Percentiles rank a stretch among this genome's conserved stretches.
These are phyloP conservation scores for Melampsora americana DNA, from an alignment of 1,284 basidiomycete genomes.

Conservation along the genomic window DNA sequence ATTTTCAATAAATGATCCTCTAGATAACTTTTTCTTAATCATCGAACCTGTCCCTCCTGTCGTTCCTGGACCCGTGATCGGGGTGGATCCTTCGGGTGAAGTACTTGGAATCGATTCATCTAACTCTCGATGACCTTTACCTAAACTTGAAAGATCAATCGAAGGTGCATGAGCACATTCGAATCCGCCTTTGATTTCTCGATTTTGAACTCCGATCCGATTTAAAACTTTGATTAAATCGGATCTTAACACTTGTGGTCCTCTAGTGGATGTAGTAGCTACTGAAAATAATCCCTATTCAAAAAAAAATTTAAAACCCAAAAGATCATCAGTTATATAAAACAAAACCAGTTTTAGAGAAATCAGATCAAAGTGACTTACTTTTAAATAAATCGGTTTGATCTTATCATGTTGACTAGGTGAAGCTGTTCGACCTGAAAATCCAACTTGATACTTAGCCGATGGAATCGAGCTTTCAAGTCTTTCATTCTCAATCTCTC, in stretches of 20 bases:
- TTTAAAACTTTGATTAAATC: conserved; percentile 85
- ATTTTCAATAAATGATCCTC: conserved; percentile 27
- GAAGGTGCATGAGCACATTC: conserved; percentile 93
- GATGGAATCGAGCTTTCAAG: conserved; percentile 6
- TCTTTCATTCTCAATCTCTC: conserved; percentile 4
- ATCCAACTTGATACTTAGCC: conserved; percentile 11
- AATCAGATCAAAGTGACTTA: not conserved
- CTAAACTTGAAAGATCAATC: conserved; percentile 76
- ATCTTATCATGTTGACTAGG: conserved; percentile 31
- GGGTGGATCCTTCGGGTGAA: not conserved
- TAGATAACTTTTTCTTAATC: conserved; percentile 34
- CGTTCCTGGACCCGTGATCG: not conserved
- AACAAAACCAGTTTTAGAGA: too few relatives aligned
- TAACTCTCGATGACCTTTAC: conserved; percentile 51
- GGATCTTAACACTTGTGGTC: conserved; percentile 71
- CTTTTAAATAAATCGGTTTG: conserved; percentile 44
- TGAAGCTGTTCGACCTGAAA: conserved; percentile 19
- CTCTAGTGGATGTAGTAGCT: conserved; percentile 88
- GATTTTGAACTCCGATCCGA: conserved; percentile 88
- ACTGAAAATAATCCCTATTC: conserved; percentile 61
- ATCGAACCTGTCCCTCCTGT: not conserved
- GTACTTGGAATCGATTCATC: not conserved
- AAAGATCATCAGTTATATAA: too few relatives aligned
- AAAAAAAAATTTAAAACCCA: too few relatives aligned
- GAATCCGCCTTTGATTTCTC: conserved; percentile 84